Conservation (phyloP, 495 filamentous ascomycete genomes). For the Hypoxylon trugodes region DNA sequence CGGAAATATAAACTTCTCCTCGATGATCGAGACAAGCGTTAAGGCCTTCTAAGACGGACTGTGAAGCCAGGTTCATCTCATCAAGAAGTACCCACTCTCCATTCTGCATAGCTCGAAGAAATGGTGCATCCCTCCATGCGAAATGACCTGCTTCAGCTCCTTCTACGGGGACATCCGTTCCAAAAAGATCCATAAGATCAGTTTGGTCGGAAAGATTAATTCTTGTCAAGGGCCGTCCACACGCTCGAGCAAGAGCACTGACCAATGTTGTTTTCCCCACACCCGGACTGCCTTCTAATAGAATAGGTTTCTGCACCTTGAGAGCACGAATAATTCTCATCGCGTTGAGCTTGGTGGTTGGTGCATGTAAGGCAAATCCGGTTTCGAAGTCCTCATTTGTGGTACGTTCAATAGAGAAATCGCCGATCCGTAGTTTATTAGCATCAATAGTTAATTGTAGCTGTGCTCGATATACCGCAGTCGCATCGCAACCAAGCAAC, state of each 20-base stretch:
- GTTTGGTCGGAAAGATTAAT: conserved; percentile 99
- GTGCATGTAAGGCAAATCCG: conserved; percentile 81
- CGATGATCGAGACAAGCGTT: conserved; percentile 98
- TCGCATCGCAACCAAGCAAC: conserved; percentile 70
- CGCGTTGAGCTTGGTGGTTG: conserved; percentile 87
- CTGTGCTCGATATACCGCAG: conserved; percentile 66
- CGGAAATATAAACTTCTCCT: conserved; percentile 93
- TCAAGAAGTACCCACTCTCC: conserved; percentile 97
- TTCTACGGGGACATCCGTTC: conserved; percentile 94
- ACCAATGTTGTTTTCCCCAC: conserved; percentile 97
- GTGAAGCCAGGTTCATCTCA: conserved; percentile 98
- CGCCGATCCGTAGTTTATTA: conserved; percentile 67
- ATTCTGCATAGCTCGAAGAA: conserved; percentile 92
- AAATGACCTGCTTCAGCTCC: conserved; percentile 88
- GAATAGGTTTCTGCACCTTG: conserved; percentile 85
- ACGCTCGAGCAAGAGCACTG: conserved; percentile 78
- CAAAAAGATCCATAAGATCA: conserved; percentile 96
- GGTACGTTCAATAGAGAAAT: conserved; percentile 71
- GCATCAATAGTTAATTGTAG: conserved; percentile 57
- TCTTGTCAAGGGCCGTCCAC: conserved; percentile 81
- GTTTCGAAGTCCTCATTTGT: conserved; percentile 59
- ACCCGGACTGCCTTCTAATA: conserved; percentile 94
- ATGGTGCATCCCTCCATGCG: conserved; percentile 93
- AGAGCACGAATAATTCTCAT: conserved; percentile 92
- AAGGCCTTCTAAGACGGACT: conserved; percentile 94